Evolutionary conservation across 129 eudicot species (phyloP), one percentile per base, ranked within the genome.

Genomic region (Chrysanthemum seticuspe): DNA sequence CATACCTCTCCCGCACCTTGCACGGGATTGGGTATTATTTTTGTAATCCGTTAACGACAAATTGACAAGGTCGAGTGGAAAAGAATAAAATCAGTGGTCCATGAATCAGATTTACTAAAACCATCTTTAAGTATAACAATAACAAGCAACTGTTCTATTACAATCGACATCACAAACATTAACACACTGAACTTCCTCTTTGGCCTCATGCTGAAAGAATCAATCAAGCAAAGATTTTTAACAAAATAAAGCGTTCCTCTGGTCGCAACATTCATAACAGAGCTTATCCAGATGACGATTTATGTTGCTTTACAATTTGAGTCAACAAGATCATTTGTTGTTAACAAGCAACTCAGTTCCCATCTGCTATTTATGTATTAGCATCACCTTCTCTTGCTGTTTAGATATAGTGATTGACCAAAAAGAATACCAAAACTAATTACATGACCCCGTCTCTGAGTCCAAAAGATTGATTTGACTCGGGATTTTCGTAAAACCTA

Each of bases 161-260:
- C 82, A 78, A 78, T 59, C 53, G 18, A 78, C n/a, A 53, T 63
- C 64, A 78, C 82, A 78, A 72, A 78, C 78, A 65, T 78, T 29
- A 71, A 64, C 73, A 78, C 68, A 65, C 73, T 67, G 11, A 72
- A 51, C 71, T 69, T 10, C 51, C 12, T 53, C 18, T 47, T n/a
- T 25, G 19, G 70, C 70, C 34, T 49, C 61, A 15, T 45, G 68
- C 44, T 59, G 57, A 55, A 65, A 55, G 56, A 75, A 65, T 75
- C 63, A 36, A 74, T 61, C 79, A 77, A 77, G 63, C 71, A 70
- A 70, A 77, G 51, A 51, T 34, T 69, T 78, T 51, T 78, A 31
- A 64, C 82, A 71, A 55, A 78, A 65, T 65, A 74, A 34, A 64
- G 64, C 13, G 13, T 77, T 21, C 45, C 29, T 36, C 34, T 69